phyloP scores from a whole-genome alignment of 148 eudicot genomes.

The Camellia sinensis region DNA sequence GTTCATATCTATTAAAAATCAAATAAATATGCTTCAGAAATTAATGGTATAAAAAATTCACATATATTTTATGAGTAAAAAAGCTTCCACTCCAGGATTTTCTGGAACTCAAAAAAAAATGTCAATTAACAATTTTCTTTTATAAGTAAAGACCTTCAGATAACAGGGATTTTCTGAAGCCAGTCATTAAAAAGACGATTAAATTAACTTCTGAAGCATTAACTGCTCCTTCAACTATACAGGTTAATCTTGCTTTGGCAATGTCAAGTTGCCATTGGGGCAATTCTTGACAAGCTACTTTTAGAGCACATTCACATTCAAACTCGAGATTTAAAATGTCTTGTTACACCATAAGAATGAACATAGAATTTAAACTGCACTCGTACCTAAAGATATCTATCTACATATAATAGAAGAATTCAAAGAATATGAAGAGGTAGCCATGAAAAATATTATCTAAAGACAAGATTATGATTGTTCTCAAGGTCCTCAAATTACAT shows the following conservation, averaged over 20 bases:
- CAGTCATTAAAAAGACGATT: slow-evolving; percentile 1
- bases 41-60: background rate
- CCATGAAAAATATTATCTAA: no score
- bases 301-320: no score
- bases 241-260: background rate
- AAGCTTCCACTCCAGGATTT: background rate
- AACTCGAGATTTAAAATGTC: no score
- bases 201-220: background rate
- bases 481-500: no score
- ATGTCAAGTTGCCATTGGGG: background rate
- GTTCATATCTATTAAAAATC: background rate
- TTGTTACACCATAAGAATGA: no score
- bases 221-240: background rate
- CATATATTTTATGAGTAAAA: background rate
- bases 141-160: background rate
- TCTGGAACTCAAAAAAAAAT: background rate
- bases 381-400: no score
- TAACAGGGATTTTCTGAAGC: background rate
- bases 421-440: no score
- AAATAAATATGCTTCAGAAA: background rate
- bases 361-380: no score
- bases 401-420: no score
- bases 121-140: background rate
- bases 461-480: no score
- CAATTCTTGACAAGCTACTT: no score